Base-by-base conservation (phyloP, 1,139 yeast genomes). In the Pichia sp. region DNA sequence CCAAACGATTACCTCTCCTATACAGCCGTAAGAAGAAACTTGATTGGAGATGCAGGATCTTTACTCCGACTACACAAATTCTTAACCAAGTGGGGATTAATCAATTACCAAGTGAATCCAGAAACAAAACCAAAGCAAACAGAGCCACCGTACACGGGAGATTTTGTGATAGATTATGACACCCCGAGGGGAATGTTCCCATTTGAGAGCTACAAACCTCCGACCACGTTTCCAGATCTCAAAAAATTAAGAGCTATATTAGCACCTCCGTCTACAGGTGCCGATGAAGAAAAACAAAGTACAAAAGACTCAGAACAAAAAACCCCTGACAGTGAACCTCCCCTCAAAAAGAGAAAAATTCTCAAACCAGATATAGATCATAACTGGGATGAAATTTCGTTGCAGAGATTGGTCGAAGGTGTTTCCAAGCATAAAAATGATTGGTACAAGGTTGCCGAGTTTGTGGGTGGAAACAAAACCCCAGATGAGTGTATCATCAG, bases 121-220 rank as follows among this genome's bases (percentile, higher is more conserved):
- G 84, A 80, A 59, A 73, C 81, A 58, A 78, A 82, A 62, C 90
- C 92, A 1, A 81, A 82, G 47, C 79, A 81, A 55, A 75, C 84
- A 38, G 90, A 85, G 61, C 88, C 88, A 51, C 92, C 90, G 10
- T 81, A 75, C 61, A 81, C 92, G 8, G 87, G 87, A 26, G 89
- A 84, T 59, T 85, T 79, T 64, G 78, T 80, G 45, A 82, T 85
- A 2, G 81, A 79, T 56, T 85, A 84, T 64, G 99, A 95, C 70
- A 89, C 97, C 0, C 99, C 99, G 49, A 79, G 97, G 61, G 98
- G 98, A 0, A 74, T 92, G 61, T 92, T 90, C 68, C 99, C 99
- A 29, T 93, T 92, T 71, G 95, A 90, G 67, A 85, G 90, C 23
- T 84, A 81, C 67, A 84, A 82, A 57, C 74, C 79, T 54, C 81